Evolutionary conservation across 306 rosid species (phyloP).

Genomic region (Crataegus laevigata): DNA sequence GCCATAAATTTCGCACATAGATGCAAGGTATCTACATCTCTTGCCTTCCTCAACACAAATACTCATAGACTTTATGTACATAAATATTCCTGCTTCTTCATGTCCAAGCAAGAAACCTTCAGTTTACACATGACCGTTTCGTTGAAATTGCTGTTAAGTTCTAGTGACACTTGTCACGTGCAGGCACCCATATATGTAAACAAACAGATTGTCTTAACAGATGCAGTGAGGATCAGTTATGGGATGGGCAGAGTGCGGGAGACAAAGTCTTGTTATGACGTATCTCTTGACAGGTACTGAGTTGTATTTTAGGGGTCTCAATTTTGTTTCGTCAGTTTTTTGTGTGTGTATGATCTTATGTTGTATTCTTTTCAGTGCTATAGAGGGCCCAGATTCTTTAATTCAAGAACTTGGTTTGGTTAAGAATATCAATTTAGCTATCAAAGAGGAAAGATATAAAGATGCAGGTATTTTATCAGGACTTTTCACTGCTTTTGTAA

Average conservation of each 20-base stretch:
- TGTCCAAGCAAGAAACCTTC: not conserved
- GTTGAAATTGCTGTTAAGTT: conserved; percentile 11
- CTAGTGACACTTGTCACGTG: conserved; percentile 29
- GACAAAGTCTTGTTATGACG: conserved; percentile 59
- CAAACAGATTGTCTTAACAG: conserved; percentile 67
- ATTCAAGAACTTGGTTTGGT: conserved; percentile 71
- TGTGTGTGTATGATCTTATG: not conserved
- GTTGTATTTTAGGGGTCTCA: conserved; percentile 5
- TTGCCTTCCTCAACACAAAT: not conserved
- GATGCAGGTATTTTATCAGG: conserved; percentile 61
- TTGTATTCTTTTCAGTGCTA: conserved; percentile 45
- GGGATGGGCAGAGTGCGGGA: conserved; percentile 61
- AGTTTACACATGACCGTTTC: not conserved
- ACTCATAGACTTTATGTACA: not conserved
- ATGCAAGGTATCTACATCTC: conserved; percentile 60
- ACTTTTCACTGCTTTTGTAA: not conserved
- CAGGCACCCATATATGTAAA: conserved; percentile 96
- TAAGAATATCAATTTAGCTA: conserved; percentile 61
- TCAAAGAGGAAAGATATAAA: conserved; percentile 68
- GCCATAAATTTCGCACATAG: conserved; percentile 84
- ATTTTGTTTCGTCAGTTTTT: conserved; percentile 5
- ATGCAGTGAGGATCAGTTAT: conserved; percentile 69
- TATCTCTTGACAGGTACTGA: conserved; percentile 81
- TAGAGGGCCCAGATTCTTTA: conserved; percentile 72
- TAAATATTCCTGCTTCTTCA: not conserved